phyloP scores from a whole-genome alignment of 441 rosid species.

The Geranium incanum region DNA sequence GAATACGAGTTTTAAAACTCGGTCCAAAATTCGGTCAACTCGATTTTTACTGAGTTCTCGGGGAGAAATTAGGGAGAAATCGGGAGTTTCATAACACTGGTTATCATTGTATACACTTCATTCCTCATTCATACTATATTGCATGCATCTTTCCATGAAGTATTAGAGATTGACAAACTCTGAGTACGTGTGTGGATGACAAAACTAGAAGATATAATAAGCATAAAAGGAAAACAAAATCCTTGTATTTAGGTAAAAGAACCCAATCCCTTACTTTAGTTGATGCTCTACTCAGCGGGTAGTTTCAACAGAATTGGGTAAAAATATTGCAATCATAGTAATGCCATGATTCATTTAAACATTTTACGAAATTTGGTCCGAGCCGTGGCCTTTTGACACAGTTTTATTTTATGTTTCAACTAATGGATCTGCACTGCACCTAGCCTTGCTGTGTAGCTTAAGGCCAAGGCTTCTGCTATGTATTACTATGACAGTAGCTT shows the following conservation, averaged over 20 bases:
- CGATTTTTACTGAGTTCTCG: too few relatives aligned
- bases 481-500: neutral
- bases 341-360: neutral
- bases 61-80: too few relatives aligned
- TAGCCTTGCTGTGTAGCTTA: neutral
- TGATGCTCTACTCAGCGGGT: neutral
- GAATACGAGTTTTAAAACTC: too few relatives aligned
- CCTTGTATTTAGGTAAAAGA: neutral
- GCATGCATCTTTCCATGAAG: neutral
- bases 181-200: neutral
- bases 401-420: neutral
- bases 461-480: neutral
- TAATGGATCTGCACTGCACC: neutral
- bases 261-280: neutral
- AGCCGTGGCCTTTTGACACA: neutral
- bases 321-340: neutral
- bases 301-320: neutral
- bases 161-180: neutral
- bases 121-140: neutral
- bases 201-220: neutral
- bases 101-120: neutral
- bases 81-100: neutral
- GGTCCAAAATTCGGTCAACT: too few relatives aligned
- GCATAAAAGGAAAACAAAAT: neutral
- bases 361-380: neutral